These are phyloP conservation scores for Geoglossum cookeanum DNA, from an alignment of 2,329 filamentous ascomycete genomes.

Conservation along the genomic window DNA sequence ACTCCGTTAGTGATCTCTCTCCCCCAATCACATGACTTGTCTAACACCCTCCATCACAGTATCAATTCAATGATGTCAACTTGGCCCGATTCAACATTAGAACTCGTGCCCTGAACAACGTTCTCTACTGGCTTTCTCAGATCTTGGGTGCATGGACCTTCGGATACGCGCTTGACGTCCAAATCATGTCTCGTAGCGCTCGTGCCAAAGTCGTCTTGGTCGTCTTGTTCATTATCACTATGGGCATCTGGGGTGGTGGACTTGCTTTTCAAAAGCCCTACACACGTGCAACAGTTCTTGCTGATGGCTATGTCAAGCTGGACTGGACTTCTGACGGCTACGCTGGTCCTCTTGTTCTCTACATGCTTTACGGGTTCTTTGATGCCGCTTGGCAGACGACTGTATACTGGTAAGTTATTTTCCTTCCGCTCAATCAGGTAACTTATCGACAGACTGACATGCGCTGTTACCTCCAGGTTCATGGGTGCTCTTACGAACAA, in stretches of 20 bases:
- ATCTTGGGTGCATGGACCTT: constrained; percentile 58
- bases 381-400: constrained; percentile 81
- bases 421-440: constrained; percentile 1
- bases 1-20: constrained; percentile 23
- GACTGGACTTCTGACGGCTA: constrained; percentile 54
- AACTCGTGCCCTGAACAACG: constrained; percentile 56
- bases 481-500: constrained; percentile 92
- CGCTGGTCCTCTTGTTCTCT: constrained; percentile 67
- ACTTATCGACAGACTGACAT: constrained; percentile 3
- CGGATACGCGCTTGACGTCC: constrained; percentile 52
- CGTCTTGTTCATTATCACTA: constrained; percentile 21
- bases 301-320: constrained; percentile 21
- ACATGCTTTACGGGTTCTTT: constrained; percentile 78
- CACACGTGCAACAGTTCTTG: constrained; percentile 25
- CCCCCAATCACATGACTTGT: background rate
- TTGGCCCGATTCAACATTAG: constrained; percentile 51
- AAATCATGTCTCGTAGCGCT: constrained; percentile 15
- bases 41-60: constrained; percentile 16
- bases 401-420: constrained; percentile 49
- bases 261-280: constrained; percentile 55
- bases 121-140: constrained; percentile 64
- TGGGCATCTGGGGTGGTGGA: constrained; percentile 37
- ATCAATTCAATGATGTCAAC: constrained; percentile 61
- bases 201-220: constrained; percentile 41
- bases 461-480: constrained; percentile 33